phyloP scores from a whole-genome alignment of 257 asterid genomes.

The Pogostemon cablin region DNA sequence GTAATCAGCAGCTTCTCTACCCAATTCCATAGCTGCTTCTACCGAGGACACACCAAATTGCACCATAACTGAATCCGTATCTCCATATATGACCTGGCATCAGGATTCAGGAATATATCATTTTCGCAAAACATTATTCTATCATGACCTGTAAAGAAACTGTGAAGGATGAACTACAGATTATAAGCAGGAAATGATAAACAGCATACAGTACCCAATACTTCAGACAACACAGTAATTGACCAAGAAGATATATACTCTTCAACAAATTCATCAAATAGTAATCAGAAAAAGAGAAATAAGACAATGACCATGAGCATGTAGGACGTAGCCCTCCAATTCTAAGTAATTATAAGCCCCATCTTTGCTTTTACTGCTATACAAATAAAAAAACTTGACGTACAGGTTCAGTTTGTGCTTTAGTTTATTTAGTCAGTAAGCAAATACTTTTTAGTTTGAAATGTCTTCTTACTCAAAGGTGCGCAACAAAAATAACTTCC shows the following conservation, averaged over 20 bases:
- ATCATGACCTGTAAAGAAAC: constrained; percentile 25
- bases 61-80: constrained; percentile 99
- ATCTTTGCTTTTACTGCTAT: background rate
- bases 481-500: background rate
- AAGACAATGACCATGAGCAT: too few species aligned
- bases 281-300: too few species aligned
- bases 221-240: constrained; percentile 4
- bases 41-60: constrained; percentile 92
- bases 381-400: background rate
- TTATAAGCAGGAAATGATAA: background rate
- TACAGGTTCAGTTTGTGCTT: background rate
- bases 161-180: background rate
- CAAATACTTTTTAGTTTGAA: constrained; percentile 11
- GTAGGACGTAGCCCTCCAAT: background rate
- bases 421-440: constrained; percentile 12
- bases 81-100: constrained; percentile 93
- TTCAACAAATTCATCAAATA: background rate
- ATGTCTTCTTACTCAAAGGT: constrained; percentile 13
- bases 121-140: constrained; percentile 14
- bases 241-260: constrained; percentile 12
- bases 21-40: constrained; percentile 91
- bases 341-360: background rate
- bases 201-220: constrained; percentile 16
- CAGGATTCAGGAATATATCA: constrained; percentile 8
- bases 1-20: constrained; percentile 95